phyloP scores from a whole-genome alignment of 805 yeast genomes.

The Wickerhamiella australiensis region DNA sequence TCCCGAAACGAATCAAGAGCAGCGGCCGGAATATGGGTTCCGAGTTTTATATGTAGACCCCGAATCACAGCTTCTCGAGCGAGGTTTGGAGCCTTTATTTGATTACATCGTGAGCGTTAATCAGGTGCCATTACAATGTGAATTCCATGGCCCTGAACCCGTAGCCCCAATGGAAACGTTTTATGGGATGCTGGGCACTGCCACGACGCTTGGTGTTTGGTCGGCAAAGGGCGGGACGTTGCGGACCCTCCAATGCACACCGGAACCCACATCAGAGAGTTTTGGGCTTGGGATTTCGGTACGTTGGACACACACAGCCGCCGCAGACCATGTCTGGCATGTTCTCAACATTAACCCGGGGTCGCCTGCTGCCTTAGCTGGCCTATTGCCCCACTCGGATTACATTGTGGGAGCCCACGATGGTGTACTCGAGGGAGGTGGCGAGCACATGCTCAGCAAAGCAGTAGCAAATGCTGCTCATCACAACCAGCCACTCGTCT shows the following conservation, averaged over 20 bases:
- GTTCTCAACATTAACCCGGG: conserved; percentile 58
- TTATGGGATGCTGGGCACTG: conserved; percentile 13
- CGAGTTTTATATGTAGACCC: conserved; percentile 41
- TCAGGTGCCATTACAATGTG: background rate
- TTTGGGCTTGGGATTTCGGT: conserved; percentile 50
- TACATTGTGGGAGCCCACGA: conserved; percentile 81
- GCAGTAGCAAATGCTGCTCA: conserved; percentile 39
- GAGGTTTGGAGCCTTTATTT: conserved; percentile 71
- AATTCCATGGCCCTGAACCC: conserved; percentile 7
- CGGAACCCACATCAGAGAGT: conserved; percentile 33
- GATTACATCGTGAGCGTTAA: conserved; percentile 59
- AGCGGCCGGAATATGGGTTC: conserved; percentile 36
- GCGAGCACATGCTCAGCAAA: conserved; percentile 64
- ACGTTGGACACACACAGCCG: conserved; percentile 63
- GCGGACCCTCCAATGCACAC: conserved; percentile 13
- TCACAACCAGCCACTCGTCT: conserved; percentile 33
- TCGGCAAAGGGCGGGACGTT: conserved; percentile 56
- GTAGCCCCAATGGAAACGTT: conserved; percentile 15
- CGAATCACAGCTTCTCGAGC: conserved; percentile 37
- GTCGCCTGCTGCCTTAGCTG: conserved; percentile 75
- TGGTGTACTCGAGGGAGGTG: conserved; percentile 76
- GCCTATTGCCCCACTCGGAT: conserved; percentile 73
- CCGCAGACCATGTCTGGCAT: conserved; percentile 81
- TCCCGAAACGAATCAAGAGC: conserved; percentile 20
- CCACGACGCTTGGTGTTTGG: conserved; percentile 58